phyloP scores from a whole-genome alignment of 2,329 filamentous ascomycete species.

The Cercospora janseana region DNA sequence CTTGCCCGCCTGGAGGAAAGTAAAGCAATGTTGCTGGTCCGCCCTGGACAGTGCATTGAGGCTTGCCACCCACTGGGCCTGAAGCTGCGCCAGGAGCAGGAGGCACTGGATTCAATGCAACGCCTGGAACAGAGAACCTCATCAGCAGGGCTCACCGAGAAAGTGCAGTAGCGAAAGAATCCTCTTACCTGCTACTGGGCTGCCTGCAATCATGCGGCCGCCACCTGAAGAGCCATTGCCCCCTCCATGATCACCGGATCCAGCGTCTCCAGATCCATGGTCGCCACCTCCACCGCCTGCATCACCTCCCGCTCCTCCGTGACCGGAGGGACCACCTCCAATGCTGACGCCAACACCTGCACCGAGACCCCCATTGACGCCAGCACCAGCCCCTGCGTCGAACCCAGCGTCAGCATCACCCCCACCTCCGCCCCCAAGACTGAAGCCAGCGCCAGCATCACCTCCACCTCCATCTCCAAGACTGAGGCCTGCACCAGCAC shows the following conservation, averaged over 20 bases:
- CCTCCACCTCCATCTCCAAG: neutral
- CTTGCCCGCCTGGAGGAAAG: constrained; percentile 23
- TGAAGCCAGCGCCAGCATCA: neutral
- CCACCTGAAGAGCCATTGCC: constrained; percentile 2
- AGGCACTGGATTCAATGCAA: neutral
- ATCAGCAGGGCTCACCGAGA: too few relatives aligned
- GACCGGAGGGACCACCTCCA: neutral
- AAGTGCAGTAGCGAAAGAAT: too few relatives aligned
- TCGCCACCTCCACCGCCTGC: constrained; percentile 1
- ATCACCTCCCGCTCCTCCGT: constrained; percentile 1
- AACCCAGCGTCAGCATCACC: neutral
- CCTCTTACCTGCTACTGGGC: too few relatives aligned
- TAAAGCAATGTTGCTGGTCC: constrained; percentile 30
- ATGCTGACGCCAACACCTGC: neutral
- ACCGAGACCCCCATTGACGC: constrained; percentile 1
- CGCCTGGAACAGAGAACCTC: too few relatives aligned
- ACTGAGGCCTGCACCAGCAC: constrained; percentile 10
- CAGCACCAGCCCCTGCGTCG: neutral
- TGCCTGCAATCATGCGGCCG: constrained; percentile 3
- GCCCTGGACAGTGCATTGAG: constrained; percentile 28
- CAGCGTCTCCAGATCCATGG: neutral
- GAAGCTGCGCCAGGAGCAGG: neutral
- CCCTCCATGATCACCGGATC: constrained; percentile 3
- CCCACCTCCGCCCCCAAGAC: neutral
- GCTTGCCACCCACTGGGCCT: neutral